Percentiles rank a stretch among this genome's conserved stretches.
Conservation (phyloP, 1,284 basidiomycete species). For the Schizophyllum amplum region DNA sequence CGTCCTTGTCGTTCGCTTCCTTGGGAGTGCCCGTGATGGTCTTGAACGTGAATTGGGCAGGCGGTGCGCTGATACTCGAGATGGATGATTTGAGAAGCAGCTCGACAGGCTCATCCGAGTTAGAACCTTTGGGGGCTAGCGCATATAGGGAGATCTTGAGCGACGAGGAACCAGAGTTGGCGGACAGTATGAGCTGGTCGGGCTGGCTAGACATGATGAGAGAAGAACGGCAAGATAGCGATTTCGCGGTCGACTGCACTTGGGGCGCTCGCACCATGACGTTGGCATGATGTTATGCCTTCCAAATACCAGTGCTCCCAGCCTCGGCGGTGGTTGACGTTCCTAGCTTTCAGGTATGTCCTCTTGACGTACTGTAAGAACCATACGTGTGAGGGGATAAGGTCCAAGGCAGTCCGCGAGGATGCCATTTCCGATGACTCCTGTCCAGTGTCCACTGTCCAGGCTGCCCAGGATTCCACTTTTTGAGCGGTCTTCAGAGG, state of each 20-base stretch:
- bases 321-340: too few species aligned
- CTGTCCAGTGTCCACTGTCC: too few species aligned
- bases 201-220: neutral
- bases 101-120: constrained; percentile 27
- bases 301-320: too few species aligned
- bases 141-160: constrained; percentile 68
- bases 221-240: neutral
- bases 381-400: too few species aligned
- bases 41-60: constrained; percentile 41
- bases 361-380: too few species aligned
- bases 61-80: constrained; percentile 49
- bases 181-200: constrained; percentile 37
- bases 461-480: too few species aligned
- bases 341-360: too few species aligned
- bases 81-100: constrained; percentile 44
- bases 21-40: constrained; percentile 20
- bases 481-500: too few species aligned
- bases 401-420: too few species aligned
- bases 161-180: constrained; percentile 70
- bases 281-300: neutral
- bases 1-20: constrained; percentile 19
- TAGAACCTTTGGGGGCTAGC: constrained; percentile 15
- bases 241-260: neutral
- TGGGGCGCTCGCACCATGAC: neutral
- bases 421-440: too few species aligned